Conservation (phyloP, 2,329 filamentous ascomycete species). For the Pseudocercospora pini-densiflorae region DNA sequence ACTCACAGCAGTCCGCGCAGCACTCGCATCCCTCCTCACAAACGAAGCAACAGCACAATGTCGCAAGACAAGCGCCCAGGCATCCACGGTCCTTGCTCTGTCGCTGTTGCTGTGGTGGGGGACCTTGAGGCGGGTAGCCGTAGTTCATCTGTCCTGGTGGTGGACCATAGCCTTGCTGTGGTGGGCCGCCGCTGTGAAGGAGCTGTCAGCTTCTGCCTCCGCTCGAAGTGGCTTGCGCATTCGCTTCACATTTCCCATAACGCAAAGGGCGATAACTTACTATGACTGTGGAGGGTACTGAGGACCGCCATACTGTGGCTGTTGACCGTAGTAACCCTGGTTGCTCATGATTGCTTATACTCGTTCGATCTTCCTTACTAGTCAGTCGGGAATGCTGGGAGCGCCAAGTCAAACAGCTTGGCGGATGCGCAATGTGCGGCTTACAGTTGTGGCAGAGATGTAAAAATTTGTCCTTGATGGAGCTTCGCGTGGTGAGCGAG, state of each 20-base stretch:
- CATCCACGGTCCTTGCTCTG: conserved; percentile 57
- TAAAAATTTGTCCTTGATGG: not conserved
- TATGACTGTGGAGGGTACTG: conserved; percentile 48
- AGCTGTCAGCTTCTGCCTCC: not conserved
- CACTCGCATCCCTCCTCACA: conserved; percentile 68
- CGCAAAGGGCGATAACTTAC: conserved; percentile 17
- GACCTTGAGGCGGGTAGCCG: conserved; percentile 44
- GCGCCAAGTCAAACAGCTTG: conserved; percentile 8
- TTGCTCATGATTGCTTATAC: conserved; percentile 44
- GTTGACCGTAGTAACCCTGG: conserved; percentile 47
- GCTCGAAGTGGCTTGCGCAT: not conserved
- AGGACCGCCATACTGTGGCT: conserved; percentile 28
- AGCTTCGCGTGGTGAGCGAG: not conserved
- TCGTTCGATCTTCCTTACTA: not conserved
- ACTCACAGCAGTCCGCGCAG: conserved; percentile 65
- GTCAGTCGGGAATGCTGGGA: not conserved
- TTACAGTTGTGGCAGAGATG: not conserved
- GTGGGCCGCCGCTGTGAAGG: conserved; percentile 38
- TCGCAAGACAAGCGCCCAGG: conserved; percentile 57
- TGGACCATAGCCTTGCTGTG: conserved; percentile 41
- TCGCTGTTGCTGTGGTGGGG: conserved; percentile 39
- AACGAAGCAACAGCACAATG: conserved; percentile 67
- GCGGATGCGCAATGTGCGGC: not conserved
- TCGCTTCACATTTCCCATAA: not conserved
- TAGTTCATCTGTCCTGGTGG: conserved; percentile 47